Percentiles rank a stretch among this genome's conserved stretches.
Conservation (phyloP, 1,284 basidiomycete genomes). For the Trichosporon faecale region DNA sequence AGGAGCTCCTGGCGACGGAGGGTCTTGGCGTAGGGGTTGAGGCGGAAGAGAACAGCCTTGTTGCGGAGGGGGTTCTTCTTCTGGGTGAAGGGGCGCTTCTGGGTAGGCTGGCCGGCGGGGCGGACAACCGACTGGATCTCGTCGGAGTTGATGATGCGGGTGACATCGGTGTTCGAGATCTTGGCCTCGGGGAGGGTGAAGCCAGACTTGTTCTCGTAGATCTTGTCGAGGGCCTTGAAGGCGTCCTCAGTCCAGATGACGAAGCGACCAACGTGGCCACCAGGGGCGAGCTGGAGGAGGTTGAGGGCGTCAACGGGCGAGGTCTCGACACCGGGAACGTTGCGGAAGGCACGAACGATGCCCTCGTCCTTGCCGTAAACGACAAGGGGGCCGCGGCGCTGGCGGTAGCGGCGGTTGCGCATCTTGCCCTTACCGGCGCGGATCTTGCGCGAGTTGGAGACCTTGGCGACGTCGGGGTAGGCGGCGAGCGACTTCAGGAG, state of each 20-base stretch:
- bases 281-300: slow-evolving; percentile 97
- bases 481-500: slow-evolving; percentile 88
- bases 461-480: slow-evolving; percentile 93
- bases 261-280: slow-evolving; percentile 98
- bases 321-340: slow-evolving; percentile 97
- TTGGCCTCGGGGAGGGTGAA: slow-evolving; percentile 90
- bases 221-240: slow-evolving; percentile 86
- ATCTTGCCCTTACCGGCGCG: slow-evolving; percentile 97
- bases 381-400: slow-evolving; percentile 94
- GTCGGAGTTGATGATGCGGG: slow-evolving; percentile 95
- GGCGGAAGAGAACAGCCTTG: slow-evolving; percentile 93
- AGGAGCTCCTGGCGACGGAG: slow-evolving; percentile 77
- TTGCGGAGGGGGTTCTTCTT: slow-evolving; percentile 99
- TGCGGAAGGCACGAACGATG: slow-evolving; percentile 97
- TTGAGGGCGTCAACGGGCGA: slow-evolving; percentile 93
- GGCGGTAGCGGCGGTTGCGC: slow-evolving; percentile 94
- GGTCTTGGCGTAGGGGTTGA: slow-evolving; percentile 99
- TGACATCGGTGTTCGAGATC: slow-evolving; percentile 95
- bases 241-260: slow-evolving; percentile 99
- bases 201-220: slow-evolving; percentile 95
- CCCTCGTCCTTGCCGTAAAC: slow-evolving; percentile 99
- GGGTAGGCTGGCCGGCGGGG: slow-evolving; percentile 59
- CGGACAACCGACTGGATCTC: slow-evolving; percentile 95
- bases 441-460: slow-evolving; percentile 94
- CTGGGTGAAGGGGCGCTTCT: slow-evolving; percentile 82